These are phyloP conservation scores for Viola odorata DNA, from an alignment of 345 rosid genomes.

Conservation along the genomic window DNA sequence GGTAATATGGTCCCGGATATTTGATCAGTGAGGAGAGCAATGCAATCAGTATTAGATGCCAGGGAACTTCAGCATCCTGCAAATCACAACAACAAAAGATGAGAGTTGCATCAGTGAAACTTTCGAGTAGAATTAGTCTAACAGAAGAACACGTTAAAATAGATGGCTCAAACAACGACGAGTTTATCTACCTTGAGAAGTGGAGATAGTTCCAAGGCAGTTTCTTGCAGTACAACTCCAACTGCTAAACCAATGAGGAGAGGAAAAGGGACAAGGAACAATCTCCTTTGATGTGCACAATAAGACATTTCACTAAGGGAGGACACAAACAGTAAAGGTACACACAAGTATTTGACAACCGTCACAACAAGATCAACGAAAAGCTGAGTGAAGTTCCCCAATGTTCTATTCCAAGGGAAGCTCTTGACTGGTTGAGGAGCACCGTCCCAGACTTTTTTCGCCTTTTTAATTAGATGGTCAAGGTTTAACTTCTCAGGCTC, in stretches of 20 bases:
- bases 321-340: slow-evolving; percentile 63
- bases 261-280: slow-evolving; percentile 60
- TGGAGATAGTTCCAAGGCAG: slow-evolving; percentile 61
- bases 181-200: slow-evolving; percentile 51
- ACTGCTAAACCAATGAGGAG: slow-evolving; percentile 58
- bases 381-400: slow-evolving; percentile 67
- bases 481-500: slow-evolving; percentile 51
- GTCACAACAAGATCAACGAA: slow-evolving; percentile 60
- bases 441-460: slow-evolving; percentile 51
- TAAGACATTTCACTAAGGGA: slow-evolving; percentile 97
- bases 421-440: slow-evolving; percentile 71
- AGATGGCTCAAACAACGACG: slow-evolving; percentile 6
- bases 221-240: slow-evolving; percentile 47
- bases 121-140: background rate
- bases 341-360: slow-evolving; percentile 59
- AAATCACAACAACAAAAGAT: slow-evolving; percentile 18
- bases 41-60: slow-evolving; percentile 54
- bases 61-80: slow-evolving; percentile 82
- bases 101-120: background rate
- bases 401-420: slow-evolving; percentile 73
- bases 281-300: slow-evolving; percentile 79
- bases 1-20: slow-evolving; percentile 80
- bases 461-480: slow-evolving; percentile 37
- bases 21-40: slow-evolving; percentile 26
- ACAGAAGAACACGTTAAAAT: background rate